Conservation (phyloP, 371 early-diverging fungal species). For the Mucor racemosus region DNA sequence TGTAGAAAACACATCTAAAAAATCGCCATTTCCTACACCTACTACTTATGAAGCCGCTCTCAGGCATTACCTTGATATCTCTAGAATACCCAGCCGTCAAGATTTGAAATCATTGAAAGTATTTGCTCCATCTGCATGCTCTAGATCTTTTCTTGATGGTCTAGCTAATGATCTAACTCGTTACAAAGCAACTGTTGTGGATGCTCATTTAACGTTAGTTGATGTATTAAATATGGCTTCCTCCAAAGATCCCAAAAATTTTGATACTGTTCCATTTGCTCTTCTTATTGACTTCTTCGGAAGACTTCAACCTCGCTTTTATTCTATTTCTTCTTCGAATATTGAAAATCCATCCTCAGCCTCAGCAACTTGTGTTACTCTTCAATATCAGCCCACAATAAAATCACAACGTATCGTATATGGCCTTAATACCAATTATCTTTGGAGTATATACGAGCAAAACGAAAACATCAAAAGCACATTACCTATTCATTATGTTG, state of each 20-base stretch:
- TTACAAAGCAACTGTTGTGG: constrained; percentile 63
- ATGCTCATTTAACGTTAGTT: constrained; percentile 67
- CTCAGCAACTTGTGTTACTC: constrained; percentile 87
- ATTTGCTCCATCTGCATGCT: constrained; percentile 60
- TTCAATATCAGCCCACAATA: constrained; percentile 72
- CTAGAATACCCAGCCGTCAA: constrained; percentile 69
- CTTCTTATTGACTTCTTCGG: constrained; percentile 79
- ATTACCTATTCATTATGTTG: constrained; percentile 14
- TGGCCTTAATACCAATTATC: constrained; percentile 80
- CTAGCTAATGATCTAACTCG: constrained; percentile 75
- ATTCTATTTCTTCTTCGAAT: constrained; percentile 91
- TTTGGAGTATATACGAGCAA: constrained; percentile 56
- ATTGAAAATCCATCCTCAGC: constrained; percentile 71
- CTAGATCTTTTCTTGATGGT: constrained; percentile 51
- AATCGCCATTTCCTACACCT: constrained; percentile 85
- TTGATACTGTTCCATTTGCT: constrained; percentile 65
- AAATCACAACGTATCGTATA: constrained; percentile 61
- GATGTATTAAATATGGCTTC: constrained; percentile 57
- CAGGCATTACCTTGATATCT: constrained; percentile 90
- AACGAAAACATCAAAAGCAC: constrained; percentile 22
- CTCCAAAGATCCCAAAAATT: constrained; percentile 25
- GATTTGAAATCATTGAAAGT: constrained; percentile 60
- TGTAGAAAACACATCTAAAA: constrained; percentile 71
- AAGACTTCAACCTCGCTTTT: constrained; percentile 89
- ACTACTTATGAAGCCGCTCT: constrained; percentile 85